phyloP scores from a whole-genome alignment of 1,139 yeast species.

The Maudiozyma humilis region DNA sequence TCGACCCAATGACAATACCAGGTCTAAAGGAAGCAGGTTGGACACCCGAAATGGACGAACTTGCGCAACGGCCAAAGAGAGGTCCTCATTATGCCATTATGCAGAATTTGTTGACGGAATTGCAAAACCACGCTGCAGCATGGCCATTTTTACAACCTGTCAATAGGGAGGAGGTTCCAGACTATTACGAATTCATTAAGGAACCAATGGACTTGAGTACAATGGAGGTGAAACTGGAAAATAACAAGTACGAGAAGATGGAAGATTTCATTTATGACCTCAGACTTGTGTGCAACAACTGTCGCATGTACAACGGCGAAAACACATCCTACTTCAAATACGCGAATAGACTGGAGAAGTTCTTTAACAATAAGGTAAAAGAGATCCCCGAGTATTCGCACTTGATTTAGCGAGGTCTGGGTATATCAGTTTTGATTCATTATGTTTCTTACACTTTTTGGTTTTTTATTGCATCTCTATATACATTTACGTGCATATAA shows the following conservation, averaged over 20 bases:
- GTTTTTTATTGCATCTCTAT: background rate
- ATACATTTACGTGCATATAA: background rate
- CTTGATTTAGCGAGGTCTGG: constrained; percentile 17
- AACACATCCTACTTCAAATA: constrained; percentile 84
- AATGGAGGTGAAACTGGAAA: constrained; percentile 89
- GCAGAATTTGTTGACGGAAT: constrained; percentile 78
- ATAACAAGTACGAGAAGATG: constrained; percentile 82
- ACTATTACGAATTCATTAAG: constrained; percentile 89
- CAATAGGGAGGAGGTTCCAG: constrained; percentile 88
- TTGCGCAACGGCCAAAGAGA: constrained; percentile 90
- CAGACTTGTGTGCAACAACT: constrained; percentile 76
- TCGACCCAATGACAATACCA: constrained; percentile 74
- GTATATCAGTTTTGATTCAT: background rate
- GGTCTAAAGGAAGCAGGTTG: constrained; percentile 91
- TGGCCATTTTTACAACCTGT: constrained; percentile 98
- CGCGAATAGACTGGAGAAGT: constrained; percentile 87
- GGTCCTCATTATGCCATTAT: constrained; percentile 92
- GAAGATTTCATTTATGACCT: constrained; percentile 90
- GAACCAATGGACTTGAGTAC: constrained; percentile 99
- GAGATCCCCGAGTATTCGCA: constrained; percentile 47
- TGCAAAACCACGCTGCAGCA: constrained; percentile 94
- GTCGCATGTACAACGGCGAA: constrained; percentile 83
- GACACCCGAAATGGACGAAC: constrained; percentile 96
- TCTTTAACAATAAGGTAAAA: constrained; percentile 67
- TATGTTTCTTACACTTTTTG: background rate